phyloP scores from a whole-genome alignment of 139 green algal genomes.

The Picochlorum costavermella region DNA sequence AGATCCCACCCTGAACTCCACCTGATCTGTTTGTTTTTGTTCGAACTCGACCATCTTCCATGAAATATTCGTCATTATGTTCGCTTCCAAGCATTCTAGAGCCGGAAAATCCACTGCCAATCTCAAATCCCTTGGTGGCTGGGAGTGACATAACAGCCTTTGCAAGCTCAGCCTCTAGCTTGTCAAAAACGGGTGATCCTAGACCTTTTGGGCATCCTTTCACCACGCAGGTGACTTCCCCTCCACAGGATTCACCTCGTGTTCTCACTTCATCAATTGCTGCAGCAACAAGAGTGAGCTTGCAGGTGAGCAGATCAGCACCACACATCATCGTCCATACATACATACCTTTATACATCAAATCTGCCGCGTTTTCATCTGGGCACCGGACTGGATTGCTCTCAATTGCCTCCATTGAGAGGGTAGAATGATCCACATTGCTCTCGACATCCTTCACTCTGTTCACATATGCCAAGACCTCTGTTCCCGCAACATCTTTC shows the following conservation, averaged over 20 bases:
- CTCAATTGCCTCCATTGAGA: conserved; percentile 87
- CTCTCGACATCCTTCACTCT: conserved; percentile 68
- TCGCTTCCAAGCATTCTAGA: conserved; percentile 74
- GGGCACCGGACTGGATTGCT: conserved; percentile 93
- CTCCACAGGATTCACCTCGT: conserved; percentile 88
- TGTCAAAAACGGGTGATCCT: conserved; percentile 93
- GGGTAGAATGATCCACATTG: conserved; percentile 58
- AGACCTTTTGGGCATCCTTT: conserved; percentile 75
- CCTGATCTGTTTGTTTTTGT: conserved; percentile 83
- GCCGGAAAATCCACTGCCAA: conserved; percentile 88
- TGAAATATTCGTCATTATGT: conserved; percentile 97
- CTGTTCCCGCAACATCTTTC: conserved; percentile 51
- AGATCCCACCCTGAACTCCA: conserved; percentile 78
- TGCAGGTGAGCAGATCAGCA: not conserved
- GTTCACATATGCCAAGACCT: conserved; percentile 90
- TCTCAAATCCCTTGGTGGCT: conserved; percentile 98
- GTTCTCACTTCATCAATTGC: conserved; percentile 92
- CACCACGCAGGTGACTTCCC: conserved; percentile 96
- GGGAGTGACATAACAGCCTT: conserved; percentile 92
- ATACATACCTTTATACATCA: conserved; percentile 69
- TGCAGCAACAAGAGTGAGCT: not conserved
- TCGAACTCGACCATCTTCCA: conserved; percentile 62
- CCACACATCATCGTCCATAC: conserved; percentile 23
- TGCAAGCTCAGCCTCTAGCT: conserved; percentile 96
- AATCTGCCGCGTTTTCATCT: conserved; percentile 67